Base-by-base conservation (phyloP, 2,329 filamentous ascomycete genomes). In the Diaporthe sp. region DNA sequence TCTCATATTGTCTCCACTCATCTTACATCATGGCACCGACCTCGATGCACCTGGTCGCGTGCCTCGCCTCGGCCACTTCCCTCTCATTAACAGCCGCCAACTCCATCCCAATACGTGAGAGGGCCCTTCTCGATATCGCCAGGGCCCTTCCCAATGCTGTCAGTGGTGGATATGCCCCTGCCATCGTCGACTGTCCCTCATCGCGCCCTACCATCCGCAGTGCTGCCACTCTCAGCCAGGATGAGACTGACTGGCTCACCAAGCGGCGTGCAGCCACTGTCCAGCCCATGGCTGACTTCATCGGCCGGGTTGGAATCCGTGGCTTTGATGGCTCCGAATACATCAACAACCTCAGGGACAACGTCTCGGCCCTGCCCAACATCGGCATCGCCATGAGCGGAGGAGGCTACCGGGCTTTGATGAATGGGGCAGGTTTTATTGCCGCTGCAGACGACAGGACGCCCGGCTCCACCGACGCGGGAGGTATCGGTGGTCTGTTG, bases 321-420 rank as follows among this genome's bases (percentile, higher is more conserved):
- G 91, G 89, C 74, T 96, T 98, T 76, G 92, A 98, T 82, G 92
- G 92, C n/a, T 86, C 86, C 1, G 81, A 84, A 2, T 98, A 97
- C 81, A 91, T 98, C 78, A 87, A 92, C 71, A 84, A 84, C 75
- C 83, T 91, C 75, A 82, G 90, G 39, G 92, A 92, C 81, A 94
- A 95, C 80, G 92, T 80, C 70, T 74, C 77, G 22, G 82, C 84
- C 35, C 82, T 88, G 75, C 88, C 88, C 70, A 88, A 87, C 77
- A 92, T 97, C 75, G 94, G 88, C 22, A 90, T 97, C 76, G 94
- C 95, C 15, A 86, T 94, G 58, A 97, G 94, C 0, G 95, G 95
- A 17, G 95, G 95, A 81, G 95, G 95, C 47, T 97, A 97, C 81
- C 89, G 95, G 73, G 95, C 95, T n/a, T 87, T 97, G 85, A 86